Conservation (phyloP, 116 monocot species). For the Trichopus zeylanicus region DNA sequence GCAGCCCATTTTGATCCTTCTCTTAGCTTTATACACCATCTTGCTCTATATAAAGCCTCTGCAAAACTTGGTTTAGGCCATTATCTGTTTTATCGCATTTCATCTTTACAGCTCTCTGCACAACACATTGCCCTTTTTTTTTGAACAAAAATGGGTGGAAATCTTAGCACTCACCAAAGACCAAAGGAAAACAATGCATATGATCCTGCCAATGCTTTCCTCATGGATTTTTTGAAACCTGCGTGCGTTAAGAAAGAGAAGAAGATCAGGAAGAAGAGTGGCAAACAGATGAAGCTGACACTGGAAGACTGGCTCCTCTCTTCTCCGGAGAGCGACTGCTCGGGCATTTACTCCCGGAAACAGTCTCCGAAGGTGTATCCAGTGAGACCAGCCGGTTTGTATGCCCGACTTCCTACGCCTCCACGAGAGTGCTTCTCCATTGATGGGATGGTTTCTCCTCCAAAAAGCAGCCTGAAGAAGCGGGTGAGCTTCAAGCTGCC, state of each 20-base stretch:
- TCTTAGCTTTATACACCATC: too few relatives aligned
- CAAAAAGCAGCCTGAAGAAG: neutral
- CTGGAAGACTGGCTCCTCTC: neutral
- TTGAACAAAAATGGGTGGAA: neutral
- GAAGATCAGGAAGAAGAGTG: neutral
- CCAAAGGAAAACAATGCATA: neutral
- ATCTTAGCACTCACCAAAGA: neutral
- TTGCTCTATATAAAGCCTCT: too few relatives aligned
- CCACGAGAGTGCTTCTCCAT: neutral
- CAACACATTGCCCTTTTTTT: neutral
- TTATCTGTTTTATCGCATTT: too few relatives aligned
- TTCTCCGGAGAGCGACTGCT: neutral
- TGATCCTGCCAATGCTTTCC: neutral
- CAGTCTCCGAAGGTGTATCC: neutral
- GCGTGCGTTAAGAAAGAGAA: neutral
- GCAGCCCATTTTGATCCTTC: too few relatives aligned
- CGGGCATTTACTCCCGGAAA: neutral
- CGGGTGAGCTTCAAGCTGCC: neutral
- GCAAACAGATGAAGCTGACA: neutral
- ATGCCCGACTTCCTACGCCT: neutral
- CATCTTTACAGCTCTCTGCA: neutral
- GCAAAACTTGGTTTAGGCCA: too few relatives aligned
- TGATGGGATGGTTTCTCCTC: neutral
- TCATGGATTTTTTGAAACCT: neutral
- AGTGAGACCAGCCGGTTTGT: neutral